These are phyloP conservation scores for Aspergillus pseudonomiae DNA, from an alignment of 2,329 filamentous ascomycete species.

Conservation along the genomic window DNA sequence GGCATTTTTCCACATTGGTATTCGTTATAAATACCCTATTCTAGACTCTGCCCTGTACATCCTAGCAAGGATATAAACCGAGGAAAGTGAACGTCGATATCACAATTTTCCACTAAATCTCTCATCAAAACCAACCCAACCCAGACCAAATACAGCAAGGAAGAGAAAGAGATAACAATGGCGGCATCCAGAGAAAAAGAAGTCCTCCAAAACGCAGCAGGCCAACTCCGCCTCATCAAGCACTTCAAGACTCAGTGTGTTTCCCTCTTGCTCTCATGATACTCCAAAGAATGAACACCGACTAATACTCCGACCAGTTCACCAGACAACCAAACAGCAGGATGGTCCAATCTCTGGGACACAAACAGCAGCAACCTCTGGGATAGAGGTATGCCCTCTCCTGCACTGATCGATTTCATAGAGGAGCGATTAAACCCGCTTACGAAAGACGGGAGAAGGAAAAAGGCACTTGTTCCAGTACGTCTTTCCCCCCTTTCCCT, in stretches of 20 bases:
- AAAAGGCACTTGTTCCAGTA: constrained; percentile 32
- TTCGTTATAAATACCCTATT: neutral
- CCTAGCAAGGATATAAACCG: neutral
- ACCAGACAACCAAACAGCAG: constrained; percentile 9
- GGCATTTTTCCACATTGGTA: neutral
- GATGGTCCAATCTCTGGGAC: constrained; percentile 27
- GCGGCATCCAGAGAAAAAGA: neutral
- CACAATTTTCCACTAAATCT: neutral
- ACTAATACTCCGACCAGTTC: neutral
- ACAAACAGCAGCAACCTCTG: constrained; percentile 27
- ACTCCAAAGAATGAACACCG: neutral
- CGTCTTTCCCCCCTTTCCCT: neutral
- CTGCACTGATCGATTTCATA: constrained; percentile 33
- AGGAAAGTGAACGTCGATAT: neutral
- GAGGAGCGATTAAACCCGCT: constrained; percentile 26
- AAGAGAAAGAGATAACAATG: neutral
- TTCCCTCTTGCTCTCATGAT: neutral
- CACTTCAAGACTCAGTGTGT: constrained; percentile 5
- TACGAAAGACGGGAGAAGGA: constrained; percentile 21
- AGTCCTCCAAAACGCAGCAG: neutral
- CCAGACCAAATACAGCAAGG: neutral
- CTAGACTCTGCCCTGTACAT: neutral
- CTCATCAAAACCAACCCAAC: neutral
- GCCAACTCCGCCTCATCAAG: constrained; percentile 5
- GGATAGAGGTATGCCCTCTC: constrained; percentile 33